Evolutionary conservation across 2,329 filamentous ascomycete species (phyloP), one percentile per base, ranked within the genome.

Genomic region (Fusarium nodosum): DNA sequence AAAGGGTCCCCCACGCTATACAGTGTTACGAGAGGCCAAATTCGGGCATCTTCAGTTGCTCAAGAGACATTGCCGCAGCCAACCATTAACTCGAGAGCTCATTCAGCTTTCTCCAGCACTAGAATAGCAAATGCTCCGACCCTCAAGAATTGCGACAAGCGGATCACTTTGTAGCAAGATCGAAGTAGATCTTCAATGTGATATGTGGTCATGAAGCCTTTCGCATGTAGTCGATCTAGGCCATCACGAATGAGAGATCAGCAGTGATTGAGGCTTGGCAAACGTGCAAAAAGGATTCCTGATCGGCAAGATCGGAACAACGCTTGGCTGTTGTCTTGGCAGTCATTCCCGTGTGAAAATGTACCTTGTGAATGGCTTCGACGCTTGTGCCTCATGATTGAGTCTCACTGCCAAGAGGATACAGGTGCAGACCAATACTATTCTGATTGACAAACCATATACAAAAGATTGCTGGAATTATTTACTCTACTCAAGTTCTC

Each of bases 241-340:
- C 53, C 41, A 51, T 66, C 41, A 42, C 31, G 26, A 33, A 28
- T 28, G 42, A 56, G 18, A 31, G 64, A 66, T 66, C 57, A 51
- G 8, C 64, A 53, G 20, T 28, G 31, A 20, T 28, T 24, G 11
- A 30, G 34, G 7, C 50, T 56, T 66, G 51, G 48, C 45, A 61
- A 50, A 56, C 45, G 36, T 66, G 56, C 18, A 26, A 46, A 46
- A 11, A 48, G 30, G 36, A 56, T 52, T 44, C 33, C 20, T 67
- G 47, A 67, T 58, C 57, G 51, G 56, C 47, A 57, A 44, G 62
- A 66, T 66, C 57, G 57, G 64, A 46, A 51, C 48, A 47, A 9
- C 6, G 7, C 55, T 42, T 61, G 38, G 48, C 36, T 28, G n/a
- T 34, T 5, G 18, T 30, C 33, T 66, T 66, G 63, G 61, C 63